phyloP scores from a whole-genome alignment of 345 rosid genomes.

The Firmiana major region DNA sequence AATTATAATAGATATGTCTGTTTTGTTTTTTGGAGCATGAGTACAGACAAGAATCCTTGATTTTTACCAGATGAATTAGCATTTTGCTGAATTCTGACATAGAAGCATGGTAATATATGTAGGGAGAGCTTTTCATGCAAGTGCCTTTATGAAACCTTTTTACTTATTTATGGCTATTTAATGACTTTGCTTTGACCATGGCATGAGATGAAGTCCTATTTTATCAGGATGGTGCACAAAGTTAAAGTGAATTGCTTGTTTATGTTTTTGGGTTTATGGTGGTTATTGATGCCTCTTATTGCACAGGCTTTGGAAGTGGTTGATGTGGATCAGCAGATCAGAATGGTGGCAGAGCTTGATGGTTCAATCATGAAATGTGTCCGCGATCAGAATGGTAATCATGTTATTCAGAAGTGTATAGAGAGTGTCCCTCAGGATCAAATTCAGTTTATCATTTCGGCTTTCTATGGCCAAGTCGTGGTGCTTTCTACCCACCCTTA shows the following conservation, averaged over 20 bases:
- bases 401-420: constrained; percentile 94
- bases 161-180: not conserved
- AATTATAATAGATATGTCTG: not conserved
- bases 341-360: constrained; percentile 83
- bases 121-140: not conserved
- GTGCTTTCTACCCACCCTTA: constrained; percentile 92
- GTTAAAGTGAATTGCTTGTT: not conserved
- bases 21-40: not conserved
- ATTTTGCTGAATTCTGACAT: not conserved
- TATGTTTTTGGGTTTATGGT: not conserved
- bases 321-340: constrained; percentile 63
- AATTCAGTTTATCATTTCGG: constrained; percentile 76
- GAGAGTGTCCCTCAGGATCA: constrained; percentile 82
- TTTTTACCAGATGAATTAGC: not conserved
- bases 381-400: constrained; percentile 97
- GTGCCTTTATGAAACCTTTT: not conserved
- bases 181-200: not conserved
- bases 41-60: not conserved
- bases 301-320: constrained; percentile 88
- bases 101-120: not conserved
- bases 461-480: constrained; percentile 86
- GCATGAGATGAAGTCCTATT: not conserved
- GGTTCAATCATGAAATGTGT: constrained; percentile 90
- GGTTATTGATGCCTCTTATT: constrained; percentile 14
- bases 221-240: not conserved